Evolutionary conservation across 2,329 filamentous ascomycete species (phyloP).

Genomic region (Fusarium drepaniforme): DNA sequence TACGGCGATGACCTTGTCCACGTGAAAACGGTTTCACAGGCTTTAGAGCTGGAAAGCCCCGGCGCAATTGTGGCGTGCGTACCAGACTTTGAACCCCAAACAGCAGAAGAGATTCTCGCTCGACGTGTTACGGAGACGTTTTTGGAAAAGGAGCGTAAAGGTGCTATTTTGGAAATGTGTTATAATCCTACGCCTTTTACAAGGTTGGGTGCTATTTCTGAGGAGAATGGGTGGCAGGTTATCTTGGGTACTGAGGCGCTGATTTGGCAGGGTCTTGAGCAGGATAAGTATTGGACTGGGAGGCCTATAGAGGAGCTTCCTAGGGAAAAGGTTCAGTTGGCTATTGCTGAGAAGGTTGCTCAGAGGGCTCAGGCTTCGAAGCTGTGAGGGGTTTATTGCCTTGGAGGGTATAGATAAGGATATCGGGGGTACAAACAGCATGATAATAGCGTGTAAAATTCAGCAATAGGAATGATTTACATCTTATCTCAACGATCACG

Average conservation of each 20-base stretch:
- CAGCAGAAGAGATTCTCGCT: constrained; percentile 70
- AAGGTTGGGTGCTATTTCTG: constrained; percentile 71
- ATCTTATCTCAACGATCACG: no score
- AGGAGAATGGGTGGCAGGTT: constrained; percentile 76
- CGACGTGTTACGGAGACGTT: constrained; percentile 66
- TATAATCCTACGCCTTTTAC: constrained; percentile 82
- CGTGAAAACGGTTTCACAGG: constrained; percentile 72
- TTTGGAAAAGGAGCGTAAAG: constrained; percentile 65
- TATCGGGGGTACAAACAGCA: background rate
- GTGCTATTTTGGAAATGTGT: constrained; percentile 84
- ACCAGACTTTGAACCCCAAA: constrained; percentile 79
- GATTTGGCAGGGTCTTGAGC: constrained; percentile 83
- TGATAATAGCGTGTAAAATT: background rate
- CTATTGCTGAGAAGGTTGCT: constrained; percentile 42
- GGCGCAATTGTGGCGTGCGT: constrained; percentile 80
- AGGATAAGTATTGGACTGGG: constrained; percentile 75
- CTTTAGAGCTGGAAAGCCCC: constrained; percentile 66
- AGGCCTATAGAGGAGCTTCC: constrained; percentile 65
- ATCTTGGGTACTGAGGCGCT: constrained; percentile 82
- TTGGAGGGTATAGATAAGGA: background rate
- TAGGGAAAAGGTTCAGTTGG: constrained; percentile 39
- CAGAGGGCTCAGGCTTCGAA: constrained; percentile 39
- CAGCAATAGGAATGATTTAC: background rate
- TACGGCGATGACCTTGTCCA: constrained; percentile 72
- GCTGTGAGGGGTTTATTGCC: constrained; percentile 15